Evolutionary conservation across 768 basidiomycete species (phyloP), one percentile per base, ranked within the genome.

Genomic region (Serendipita sp.): DNA sequence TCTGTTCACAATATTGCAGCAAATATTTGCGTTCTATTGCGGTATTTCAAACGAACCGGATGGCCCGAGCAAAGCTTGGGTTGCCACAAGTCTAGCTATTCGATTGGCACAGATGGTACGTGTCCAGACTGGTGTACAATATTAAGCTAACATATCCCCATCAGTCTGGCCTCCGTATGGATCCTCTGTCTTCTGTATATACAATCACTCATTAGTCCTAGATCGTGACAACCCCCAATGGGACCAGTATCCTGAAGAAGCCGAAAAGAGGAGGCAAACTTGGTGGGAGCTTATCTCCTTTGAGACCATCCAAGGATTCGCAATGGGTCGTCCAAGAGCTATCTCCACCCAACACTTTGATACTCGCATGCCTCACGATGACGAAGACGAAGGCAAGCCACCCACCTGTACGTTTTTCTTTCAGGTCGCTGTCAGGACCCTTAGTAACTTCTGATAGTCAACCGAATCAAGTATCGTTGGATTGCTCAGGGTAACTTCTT

Each of bases 231-330:
- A 60, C 35, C 23, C 23, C 10, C 56, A 60, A n/a, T 60, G 56
- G 56, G 23, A 36, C 32, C 3, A 11, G 35, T 28, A 60, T 36
- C 56, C 56, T n/a, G 56, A 23, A 38, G 5, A 60, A 60, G 56
- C 56, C 3, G 56, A 60, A 36, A 16, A 2, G n/a, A 4, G 56
- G 34, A 23, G 56, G 8, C 23, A 35, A 8, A 32, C n/a, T 35
- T 60, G 56, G 56, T 60, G 56, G 56, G 56, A 60, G 23, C 35
- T 60, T n/a, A 38, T 60, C 23, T 36, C 35, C 23, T 60, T 60
- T 60, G 56, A 60, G 56, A 60, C 56, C 16, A 35, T 36, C 34
- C 35, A 30, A 10, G 56, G 23, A 3, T 60, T 60, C 34, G 56
- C 56, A 32, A 32, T 60, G 56, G 56, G 56, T 23, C 56, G 56